Base-by-base conservation (phyloP, 805 yeast genomes). In the Blastobotrys chiropterorum region DNA sequence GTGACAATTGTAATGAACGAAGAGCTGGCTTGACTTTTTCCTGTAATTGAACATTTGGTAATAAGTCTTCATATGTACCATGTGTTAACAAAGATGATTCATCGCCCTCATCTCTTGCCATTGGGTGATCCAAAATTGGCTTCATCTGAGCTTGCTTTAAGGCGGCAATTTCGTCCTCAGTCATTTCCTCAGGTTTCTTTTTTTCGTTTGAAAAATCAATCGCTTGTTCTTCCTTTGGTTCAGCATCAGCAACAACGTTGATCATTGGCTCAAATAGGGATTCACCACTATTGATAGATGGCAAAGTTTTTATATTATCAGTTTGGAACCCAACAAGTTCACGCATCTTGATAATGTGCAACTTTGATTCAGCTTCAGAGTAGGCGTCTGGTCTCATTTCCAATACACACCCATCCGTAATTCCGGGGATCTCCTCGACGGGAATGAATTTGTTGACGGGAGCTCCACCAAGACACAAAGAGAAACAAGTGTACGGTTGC, bases 1-100 rank as follows among this genome's bases (percentile, higher is more conserved):
- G 79, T 13, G 96, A 86, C 47, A 89, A 66, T 49, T 75, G 78
- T 55, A 94, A 69, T 6, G 92, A 85, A 50, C 76, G 74, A 15
- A 80, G 72, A 8, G 68, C 67, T n/a, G 72, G 64, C 22, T 51
- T 54, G 38, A 13, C 41, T 11, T 26, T 26, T 26, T 5, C 34
- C 11, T 26, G 34, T 6, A 11, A 26, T 11, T 26, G 34, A 26
- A 6, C 11, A 5, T 6, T 26, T 17, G 63, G 61, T 6, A 62
- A 52, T 11, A 59, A 45, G 6, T 50, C 51, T 34, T 59, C 58
- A 38, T 59, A 60, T 16, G 44, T 20, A 11, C 34, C 34, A 11
- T 26, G 34, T 11, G 5, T 57, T 44, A 2, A 26, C 39, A 44
- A n/a, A 13, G 38, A 16, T 15, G 22, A n/a, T 5, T 53, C 30